Conservation (phyloP, 164 flowering plant genomes). For the Aristolochia contorta region DNA sequence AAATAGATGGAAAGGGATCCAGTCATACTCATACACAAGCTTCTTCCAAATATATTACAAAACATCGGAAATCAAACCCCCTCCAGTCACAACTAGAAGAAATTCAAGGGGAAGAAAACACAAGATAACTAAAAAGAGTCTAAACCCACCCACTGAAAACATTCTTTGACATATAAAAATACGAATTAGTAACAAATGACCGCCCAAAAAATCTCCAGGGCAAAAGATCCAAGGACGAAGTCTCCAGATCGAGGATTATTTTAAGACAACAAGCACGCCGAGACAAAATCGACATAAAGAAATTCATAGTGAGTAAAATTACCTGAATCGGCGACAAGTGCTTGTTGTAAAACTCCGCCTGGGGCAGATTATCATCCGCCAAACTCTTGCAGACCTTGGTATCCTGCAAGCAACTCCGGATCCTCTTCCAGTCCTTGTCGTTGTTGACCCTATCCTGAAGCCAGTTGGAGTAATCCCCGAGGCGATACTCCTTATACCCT, state of each 20-base stretch:
- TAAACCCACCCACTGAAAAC: too few relatives aligned
- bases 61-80: too few relatives aligned
- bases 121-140: too few relatives aligned
- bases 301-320: neutral
- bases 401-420: slow-evolving; percentile 51
- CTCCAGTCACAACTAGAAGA: too few relatives aligned
- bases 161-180: too few relatives aligned
- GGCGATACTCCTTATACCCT: slow-evolving; percentile 56
- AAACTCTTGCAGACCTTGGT: slow-evolving; percentile 35
- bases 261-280: neutral
- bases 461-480: slow-evolving; percentile 68
- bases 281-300: neutral
- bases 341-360: slow-evolving; percentile 21
- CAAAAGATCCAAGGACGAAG: too few relatives aligned
- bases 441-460: slow-evolving; percentile 44
- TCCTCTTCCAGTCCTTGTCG: slow-evolving; percentile 39
- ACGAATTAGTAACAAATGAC: too few relatives aligned
- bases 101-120: too few relatives aligned
- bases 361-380: slow-evolving; percentile 4
- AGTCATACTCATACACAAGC: too few relatives aligned
- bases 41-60: too few relatives aligned
- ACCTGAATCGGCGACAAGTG: slow-evolving; percentile 55
- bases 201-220: too few relatives aligned
- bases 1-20: too few relatives aligned
- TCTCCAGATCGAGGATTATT: neutral